Evolutionary conservation across 1,284 basidiomycete genomes (phyloP).

Genomic region (Xanthoconium separans): DNA sequence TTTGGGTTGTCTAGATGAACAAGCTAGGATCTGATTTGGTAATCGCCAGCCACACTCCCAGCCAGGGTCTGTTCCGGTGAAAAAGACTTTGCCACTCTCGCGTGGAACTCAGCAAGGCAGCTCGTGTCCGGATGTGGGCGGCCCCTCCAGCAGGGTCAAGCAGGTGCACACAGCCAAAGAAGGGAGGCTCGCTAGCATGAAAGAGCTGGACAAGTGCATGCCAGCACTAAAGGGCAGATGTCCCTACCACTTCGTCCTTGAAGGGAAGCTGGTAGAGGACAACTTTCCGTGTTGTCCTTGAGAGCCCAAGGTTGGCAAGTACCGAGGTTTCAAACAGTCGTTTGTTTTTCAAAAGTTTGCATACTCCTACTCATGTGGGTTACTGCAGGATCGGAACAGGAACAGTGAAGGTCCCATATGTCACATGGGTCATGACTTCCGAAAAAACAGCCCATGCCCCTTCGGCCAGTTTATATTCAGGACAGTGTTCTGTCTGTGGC

Average conservation of each 20-base stretch:
- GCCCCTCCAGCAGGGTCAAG: background rate
- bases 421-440: background rate
- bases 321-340: background rate
- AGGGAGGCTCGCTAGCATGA: background rate
- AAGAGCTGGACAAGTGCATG: background rate
- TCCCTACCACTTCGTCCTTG: slow-evolving; percentile 2
- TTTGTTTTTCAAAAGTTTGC: background rate
- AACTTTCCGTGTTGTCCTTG: background rate
- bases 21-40: no score
- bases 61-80: no score
- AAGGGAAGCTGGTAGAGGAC: background rate
- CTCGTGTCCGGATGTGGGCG: background rate
- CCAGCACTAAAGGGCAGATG: background rate
- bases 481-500: background rate
- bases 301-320: background rate
- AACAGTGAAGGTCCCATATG: slow-evolving; percentile 2
- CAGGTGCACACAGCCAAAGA: background rate
- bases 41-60: no score
- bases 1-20: no score
- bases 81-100: no score
- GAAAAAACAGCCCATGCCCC: background rate
- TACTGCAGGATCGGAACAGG: slow-evolving; percentile 3
- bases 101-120: no score
- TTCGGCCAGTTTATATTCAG: slow-evolving; percentile 1
- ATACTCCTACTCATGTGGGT: slow-evolving; percentile 5